Evolutionary conservation across 108 stramenopile genomes (phyloP).

Genomic region (Chaetoceros tenuissimus): DNA sequence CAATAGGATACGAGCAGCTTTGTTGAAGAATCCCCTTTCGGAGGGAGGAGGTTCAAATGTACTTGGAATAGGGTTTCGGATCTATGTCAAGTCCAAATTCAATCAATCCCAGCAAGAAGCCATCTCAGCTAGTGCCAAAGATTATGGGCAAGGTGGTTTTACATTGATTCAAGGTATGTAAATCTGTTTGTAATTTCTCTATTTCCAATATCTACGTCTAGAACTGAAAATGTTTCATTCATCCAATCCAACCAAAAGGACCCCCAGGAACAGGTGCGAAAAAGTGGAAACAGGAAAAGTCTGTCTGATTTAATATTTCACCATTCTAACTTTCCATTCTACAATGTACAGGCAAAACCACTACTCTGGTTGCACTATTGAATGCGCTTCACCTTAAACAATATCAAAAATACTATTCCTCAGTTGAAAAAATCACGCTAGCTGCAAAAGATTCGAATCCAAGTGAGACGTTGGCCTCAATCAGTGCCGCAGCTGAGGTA

Average conservation of each 20-base stretch:
- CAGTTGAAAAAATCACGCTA: slow-evolving; percentile 29
- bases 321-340: no score
- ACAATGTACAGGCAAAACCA: slow-evolving; percentile 69
- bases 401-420: slow-evolving; percentile 33
- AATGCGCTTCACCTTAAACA: slow-evolving; percentile 62
- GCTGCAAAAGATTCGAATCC: slow-evolving; percentile 14
- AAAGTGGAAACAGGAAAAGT: no score
- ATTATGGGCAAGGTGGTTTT: slow-evolving; percentile 36
- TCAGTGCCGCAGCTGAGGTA: slow-evolving; percentile 27
- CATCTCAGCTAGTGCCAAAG: slow-evolving; percentile 25
- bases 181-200: no score
- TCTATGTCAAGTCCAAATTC: slow-evolving; percentile 23
- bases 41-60: slow-evolving; percentile 9
- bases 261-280: no score
- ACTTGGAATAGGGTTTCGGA: slow-evolving; percentile 32
- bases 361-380: slow-evolving; percentile 60
- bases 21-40: slow-evolving; percentile 17
- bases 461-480: slow-evolving; percentile 29
- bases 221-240: no score
- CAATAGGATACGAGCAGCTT: neutral
- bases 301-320: no score
- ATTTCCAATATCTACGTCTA: no score
- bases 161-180: slow-evolving; percentile 67
- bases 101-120: slow-evolving; percentile 36
- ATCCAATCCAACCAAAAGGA: no score